These are phyloP conservation scores for Haberlea rhodopensis DNA, from an alignment of 257 asterid genomes.

Conservation along the genomic window DNA sequence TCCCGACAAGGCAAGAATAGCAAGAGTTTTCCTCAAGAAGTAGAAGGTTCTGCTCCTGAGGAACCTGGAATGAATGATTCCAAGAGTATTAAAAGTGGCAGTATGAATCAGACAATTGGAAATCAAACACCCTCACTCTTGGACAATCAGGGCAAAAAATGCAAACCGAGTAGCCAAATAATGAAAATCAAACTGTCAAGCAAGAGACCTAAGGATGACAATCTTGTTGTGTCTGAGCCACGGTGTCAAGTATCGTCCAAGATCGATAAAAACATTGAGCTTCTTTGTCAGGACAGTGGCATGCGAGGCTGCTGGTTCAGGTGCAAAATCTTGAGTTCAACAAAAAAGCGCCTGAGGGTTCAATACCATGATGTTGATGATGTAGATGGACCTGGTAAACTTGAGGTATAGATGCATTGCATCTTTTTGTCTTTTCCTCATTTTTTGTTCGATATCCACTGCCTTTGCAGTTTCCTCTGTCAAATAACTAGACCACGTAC, in stretches of 20 bases:
- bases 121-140: slow-evolving; percentile 6
- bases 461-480: background rate
- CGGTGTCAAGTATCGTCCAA: slow-evolving; percentile 9
- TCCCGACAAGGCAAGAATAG: slow-evolving; percentile 16
- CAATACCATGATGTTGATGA: slow-evolving; percentile 34
- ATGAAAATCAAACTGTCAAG: slow-evolving; percentile 28
- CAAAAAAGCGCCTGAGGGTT: slow-evolving; percentile 26
- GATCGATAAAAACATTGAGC: slow-evolving; percentile 33
- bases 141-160: slow-evolving; percentile 17
- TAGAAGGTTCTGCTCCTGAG: slow-evolving; percentile 18
- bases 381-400: slow-evolving; percentile 31
- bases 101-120: slow-evolving; percentile 1
- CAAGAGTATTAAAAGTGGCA: slow-evolving; percentile 21
- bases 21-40: slow-evolving; percentile 15
- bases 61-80: slow-evolving; percentile 2
- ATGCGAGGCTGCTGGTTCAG: slow-evolving; percentile 50
- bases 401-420: slow-evolving; percentile 31
- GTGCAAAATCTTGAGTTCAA: slow-evolving; percentile 37
- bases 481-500: background rate
- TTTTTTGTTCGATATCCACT: background rate
- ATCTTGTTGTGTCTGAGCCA: slow-evolving; percentile 23
- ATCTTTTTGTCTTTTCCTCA: background rate
- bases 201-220: slow-evolving; percentile 10
- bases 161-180: slow-evolving; percentile 25
- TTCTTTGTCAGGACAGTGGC: slow-evolving; percentile 46